Evolutionary conservation across 148 eudicot genomes (phyloP), one percentile per base, ranked within the genome.

Genomic region (Rhododendron molle): DNA sequence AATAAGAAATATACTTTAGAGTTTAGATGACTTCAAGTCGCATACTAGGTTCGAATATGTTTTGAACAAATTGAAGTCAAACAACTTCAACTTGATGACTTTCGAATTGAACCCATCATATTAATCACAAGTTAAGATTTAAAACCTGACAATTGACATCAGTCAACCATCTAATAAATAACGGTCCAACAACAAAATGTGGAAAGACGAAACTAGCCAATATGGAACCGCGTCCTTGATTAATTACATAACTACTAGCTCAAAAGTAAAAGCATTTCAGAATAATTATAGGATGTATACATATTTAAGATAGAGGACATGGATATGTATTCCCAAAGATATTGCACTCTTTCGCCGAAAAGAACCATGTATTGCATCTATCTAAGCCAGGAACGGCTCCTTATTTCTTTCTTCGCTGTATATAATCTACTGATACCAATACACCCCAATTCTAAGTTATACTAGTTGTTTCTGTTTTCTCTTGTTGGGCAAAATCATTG

Each of bases 11-110:
- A 46, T 50, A 65, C 54, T 50, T 32, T 47, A 77, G 43, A 58
- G 4, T 50, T 23, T 47, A 77, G 43, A 58, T 16, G 81, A 87
- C 83, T 67, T 58, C 58, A 87, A 79, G 54, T 50, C 43, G 14
- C 32, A 21, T 71, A 44, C n/a, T 9, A 38, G 20, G 47, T 46
- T 47, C 23, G 46, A 74, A 52, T n/a, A 65, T 13, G 7, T 54
- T 20, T 11, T 50, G 74, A 15, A 26, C 54, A 84, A 28, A 56
- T 38, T 11, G 14, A 36, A 76, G 77, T 44, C 36, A 26, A 28
- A 62, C 38, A 74, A 36, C 81, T 76, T 76, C 32, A 49, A 21
- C 15, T 13, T 5, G 47, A 16, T 54, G 60, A 47, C 80, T 73
- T 74, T 71, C 60, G 23, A 50, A 47, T 18, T 32, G 30, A 49